These are phyloP conservation scores for Ganoderma resinaceum DNA, from an alignment of 1,284 basidiomycete genomes.

Conservation along the genomic window DNA sequence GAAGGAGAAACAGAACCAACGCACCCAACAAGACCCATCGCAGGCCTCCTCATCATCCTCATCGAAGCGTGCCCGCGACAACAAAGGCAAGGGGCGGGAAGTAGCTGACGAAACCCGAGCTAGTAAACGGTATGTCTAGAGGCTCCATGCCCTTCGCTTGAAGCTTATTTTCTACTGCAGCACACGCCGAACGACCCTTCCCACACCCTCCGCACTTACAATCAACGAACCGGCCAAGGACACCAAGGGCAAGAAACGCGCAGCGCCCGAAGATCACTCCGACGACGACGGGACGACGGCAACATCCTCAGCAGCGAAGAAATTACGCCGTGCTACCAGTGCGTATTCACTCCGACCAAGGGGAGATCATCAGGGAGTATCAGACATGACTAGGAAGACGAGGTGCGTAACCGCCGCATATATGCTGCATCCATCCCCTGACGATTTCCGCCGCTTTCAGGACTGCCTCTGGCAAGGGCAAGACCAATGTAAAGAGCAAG, in stretches of 20 bases:
- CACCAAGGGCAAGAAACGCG: conserved; percentile 86
- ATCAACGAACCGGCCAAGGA: conserved; percentile 80
- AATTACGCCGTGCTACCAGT: conserved; percentile 59
- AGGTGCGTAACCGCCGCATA: conserved; percentile 48
- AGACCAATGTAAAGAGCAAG: conserved; percentile 67
- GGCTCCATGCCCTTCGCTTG: conserved; percentile 13
- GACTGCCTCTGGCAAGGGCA: conserved; percentile 63
- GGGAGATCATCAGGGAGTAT: conserved; percentile 50
- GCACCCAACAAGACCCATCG: conserved; percentile 50
- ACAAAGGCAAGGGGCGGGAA: conserved; percentile 73
- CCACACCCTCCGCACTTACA: conserved; percentile 55
- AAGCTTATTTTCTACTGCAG: conserved; percentile 44
- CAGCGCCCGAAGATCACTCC: conserved; percentile 68
- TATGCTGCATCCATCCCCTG: neutral
- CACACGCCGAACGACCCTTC: conserved; percentile 61
- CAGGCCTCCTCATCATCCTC: conserved; percentile 43
- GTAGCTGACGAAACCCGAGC: conserved; percentile 54
- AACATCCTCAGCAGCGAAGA: conserved; percentile 52
- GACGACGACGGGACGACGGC: conserved; percentile 66
- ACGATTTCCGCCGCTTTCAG: conserved; percentile 37
- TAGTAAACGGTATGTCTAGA: conserved; percentile 64
- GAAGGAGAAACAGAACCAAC: conserved; percentile 59
- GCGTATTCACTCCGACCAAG: conserved; percentile 74
- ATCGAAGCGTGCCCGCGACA: conserved; percentile 65
- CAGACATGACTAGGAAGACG: conserved; percentile 77